Conservation (phyloP, 768 basidiomycete genomes). For the Lyophyllum decastes region DNA sequence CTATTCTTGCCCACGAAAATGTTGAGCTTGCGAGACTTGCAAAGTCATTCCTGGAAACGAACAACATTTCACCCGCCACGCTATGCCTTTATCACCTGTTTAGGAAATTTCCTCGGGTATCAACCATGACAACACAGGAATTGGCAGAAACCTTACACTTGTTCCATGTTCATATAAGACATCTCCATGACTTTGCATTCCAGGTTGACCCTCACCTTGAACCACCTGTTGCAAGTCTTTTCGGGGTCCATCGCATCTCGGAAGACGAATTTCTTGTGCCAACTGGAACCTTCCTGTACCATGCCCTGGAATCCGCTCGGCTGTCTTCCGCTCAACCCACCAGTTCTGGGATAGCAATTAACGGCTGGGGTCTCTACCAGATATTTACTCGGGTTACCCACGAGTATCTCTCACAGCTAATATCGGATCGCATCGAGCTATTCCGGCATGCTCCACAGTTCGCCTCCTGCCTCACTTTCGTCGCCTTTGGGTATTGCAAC, state of each 20-base stretch:
- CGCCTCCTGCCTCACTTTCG: conserved; percentile 38
- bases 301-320: background rate
- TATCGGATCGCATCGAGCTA: conserved; percentile 32
- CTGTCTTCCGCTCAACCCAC: conserved; percentile 5
- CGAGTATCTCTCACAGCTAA: conserved; percentile 24
- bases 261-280: conserved; percentile 30
- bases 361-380: conserved; percentile 20
- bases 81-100: conserved; percentile 48
- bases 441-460: conserved; percentile 33
- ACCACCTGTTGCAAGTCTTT: conserved; percentile 28
- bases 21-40: conserved; percentile 32
- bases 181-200: conserved; percentile 29
- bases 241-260: conserved; percentile 30
- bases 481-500: conserved; percentile 33
- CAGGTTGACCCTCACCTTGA: conserved; percentile 27
- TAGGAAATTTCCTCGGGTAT: conserved; percentile 23
- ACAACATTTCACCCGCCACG: conserved; percentile 34
- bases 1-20: conserved; percentile 17
- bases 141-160: conserved; percentile 29
- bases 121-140: conserved; percentile 21
- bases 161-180: conserved; percentile 36
- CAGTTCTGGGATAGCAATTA: conserved; percentile 5
- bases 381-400: conserved; percentile 26
- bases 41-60: conserved; percentile 25
- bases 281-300: conserved; percentile 25